These are phyloP conservation scores for Davidsoniella eucalypti DNA, from an alignment of 2,329 filamentous ascomycete genomes.

Conservation along the genomic window DNA sequence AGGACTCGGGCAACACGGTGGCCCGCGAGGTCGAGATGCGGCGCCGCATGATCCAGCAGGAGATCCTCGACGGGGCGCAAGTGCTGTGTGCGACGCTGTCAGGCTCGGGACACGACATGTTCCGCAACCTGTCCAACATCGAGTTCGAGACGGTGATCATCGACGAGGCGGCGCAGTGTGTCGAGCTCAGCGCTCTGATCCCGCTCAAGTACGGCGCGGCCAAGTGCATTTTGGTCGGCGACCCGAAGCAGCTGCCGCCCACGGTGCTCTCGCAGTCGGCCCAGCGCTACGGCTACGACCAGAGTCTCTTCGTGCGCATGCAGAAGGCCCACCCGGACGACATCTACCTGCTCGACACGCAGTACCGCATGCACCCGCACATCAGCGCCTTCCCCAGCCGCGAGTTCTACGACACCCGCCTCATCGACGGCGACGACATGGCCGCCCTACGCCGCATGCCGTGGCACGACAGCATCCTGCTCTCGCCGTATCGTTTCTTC, in stretches of 20 bases:
- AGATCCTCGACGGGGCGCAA: conserved; percentile 78
- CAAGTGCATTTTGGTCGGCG: conserved; percentile 92
- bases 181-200: conserved; percentile 90
- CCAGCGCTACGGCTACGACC: conserved; percentile 84
- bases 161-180: conserved; percentile 94
- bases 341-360: conserved; percentile 87
- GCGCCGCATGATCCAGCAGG: conserved; percentile 69
- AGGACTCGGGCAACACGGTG: conserved; percentile 68
- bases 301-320: conserved; percentile 97
- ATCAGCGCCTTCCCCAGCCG: conserved; percentile 82
- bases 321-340: conserved; percentile 78
- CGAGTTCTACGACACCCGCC: conserved; percentile 79
- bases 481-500: conserved; percentile 93
- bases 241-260: conserved; percentile 91
- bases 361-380: conserved; percentile 98
- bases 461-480: conserved; percentile 69
- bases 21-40: conserved; percentile 76
- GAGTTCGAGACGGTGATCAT: conserved; percentile 98
- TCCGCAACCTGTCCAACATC: conserved; percentile 77
- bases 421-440: conserved; percentile 80
- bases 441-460: conserved; percentile 54
- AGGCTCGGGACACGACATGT: conserved; percentile 93
- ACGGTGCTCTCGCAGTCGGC: conserved; percentile 92
- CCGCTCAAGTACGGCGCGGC: conserved; percentile 93
- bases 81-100: conserved; percentile 91